Evolutionary conservation across 23 red algal genomes (phyloP).

Genomic region (Gracilaria vermiculophylla): DNA sequence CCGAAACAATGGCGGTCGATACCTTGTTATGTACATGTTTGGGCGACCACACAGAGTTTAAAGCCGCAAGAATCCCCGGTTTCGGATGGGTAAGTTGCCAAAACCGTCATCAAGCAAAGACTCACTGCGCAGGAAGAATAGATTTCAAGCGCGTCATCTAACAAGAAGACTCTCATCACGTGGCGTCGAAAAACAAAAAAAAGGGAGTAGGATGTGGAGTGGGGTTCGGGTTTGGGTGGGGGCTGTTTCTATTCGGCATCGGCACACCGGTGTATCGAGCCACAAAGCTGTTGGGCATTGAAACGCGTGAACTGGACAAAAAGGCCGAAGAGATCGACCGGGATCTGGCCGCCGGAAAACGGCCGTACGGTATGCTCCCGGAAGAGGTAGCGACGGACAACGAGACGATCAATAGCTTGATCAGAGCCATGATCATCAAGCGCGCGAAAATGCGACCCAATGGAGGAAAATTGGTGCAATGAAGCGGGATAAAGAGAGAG

Average conservation of each 20-base stretch:
- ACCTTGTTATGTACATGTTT: not conserved
- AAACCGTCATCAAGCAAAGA: not conserved
- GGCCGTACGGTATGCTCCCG: not conserved
- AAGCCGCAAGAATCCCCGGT: not conserved
- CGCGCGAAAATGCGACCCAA: not conserved
- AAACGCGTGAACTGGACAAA: not conserved
- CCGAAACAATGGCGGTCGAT: not conserved
- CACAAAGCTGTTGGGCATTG: constrained; percentile 12
- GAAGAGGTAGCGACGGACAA: not conserved
- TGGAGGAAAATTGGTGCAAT: not conserved
- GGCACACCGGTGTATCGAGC: constrained; percentile 20
- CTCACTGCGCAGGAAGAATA: not conserved
- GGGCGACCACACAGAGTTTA: not conserved
- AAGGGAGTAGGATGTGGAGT: constrained; percentile 34
- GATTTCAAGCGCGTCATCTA: not conserved
- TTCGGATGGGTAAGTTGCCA: constrained; percentile 10
- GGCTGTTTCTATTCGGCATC: constrained; percentile 19
- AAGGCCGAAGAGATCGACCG: not conserved
- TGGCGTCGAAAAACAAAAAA: not conserved
- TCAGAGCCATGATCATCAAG: not conserved
- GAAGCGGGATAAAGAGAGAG: not conserved
- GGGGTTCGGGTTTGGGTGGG: constrained; percentile 43
- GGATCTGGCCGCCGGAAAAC: constrained; percentile 7
- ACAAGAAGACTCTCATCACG: not conserved
- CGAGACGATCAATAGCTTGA: not conserved